A percentile compares a stretch with the other conserved stretches of the same genome.
Conservation (phyloP, 2,329 filamentous ascomycete genomes). For the Monosporascus sp. region DNA sequence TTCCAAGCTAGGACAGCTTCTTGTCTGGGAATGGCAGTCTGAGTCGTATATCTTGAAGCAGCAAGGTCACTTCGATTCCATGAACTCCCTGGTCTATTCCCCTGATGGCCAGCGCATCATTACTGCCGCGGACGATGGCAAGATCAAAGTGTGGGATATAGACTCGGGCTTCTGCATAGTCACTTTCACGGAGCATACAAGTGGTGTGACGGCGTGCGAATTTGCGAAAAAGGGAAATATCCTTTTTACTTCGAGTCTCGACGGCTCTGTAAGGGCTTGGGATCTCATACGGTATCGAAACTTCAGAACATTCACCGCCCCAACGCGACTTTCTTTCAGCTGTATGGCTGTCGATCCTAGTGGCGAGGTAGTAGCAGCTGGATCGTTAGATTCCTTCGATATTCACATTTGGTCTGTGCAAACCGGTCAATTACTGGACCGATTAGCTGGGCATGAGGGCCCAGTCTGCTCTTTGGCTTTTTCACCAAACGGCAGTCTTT, state of each 20-base stretch:
- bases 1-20: slow-evolving; percentile 87
- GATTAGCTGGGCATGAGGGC: slow-evolving; percentile 86
- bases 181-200: slow-evolving; percentile 95
- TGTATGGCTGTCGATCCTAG: slow-evolving; percentile 95
- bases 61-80: slow-evolving; percentile 92
- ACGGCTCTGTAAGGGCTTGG: slow-evolving; percentile 93
- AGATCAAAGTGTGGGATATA: slow-evolving; percentile 98
- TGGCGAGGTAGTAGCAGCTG: slow-evolving; percentile 92
- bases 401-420: slow-evolving; percentile 99
- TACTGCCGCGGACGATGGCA: slow-evolving; percentile 92
- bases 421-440: slow-evolving; percentile 89
- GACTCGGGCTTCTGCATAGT: slow-evolving; percentile 96
- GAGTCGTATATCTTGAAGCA: slow-evolving; percentile 99
- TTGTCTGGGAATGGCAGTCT: slow-evolving; percentile 99
- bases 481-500: slow-evolving; percentile 73
- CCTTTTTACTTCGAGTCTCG: slow-evolving; percentile 88
- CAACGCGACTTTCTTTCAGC: slow-evolving; percentile 84
- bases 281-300: slow-evolving; percentile 94
- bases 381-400: slow-evolving; percentile 92
- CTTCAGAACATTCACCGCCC: slow-evolving; percentile 94
- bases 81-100: slow-evolving; percentile 90
- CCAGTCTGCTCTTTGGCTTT: slow-evolving; percentile 87
- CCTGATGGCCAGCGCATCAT: slow-evolving; percentile 91
- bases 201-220: slow-evolving; percentile 88
- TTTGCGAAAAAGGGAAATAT: slow-evolving; percentile 95